Conservation (phyloP, 176 grass and related monocot species). For the Aegilops umbellulata region DNA sequence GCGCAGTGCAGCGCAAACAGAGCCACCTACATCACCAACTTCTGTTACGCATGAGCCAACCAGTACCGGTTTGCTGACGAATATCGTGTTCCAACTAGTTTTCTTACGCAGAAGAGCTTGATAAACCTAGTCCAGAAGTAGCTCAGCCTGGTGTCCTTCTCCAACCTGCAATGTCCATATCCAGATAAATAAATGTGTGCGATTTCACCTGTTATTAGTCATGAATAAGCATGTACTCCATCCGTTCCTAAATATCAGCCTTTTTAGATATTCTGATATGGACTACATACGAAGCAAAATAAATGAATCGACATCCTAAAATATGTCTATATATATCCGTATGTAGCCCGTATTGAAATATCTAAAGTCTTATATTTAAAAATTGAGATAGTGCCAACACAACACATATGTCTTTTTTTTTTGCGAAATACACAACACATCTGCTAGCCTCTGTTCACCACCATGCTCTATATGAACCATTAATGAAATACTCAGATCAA, state of each 20-base stretch:
- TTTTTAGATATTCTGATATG: no score
- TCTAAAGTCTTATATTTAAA: no score
- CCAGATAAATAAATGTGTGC: neutral
- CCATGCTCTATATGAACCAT: neutral
- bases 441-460: neutral
- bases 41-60: neutral
- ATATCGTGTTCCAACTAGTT: neutral
- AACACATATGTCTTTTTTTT: no score
- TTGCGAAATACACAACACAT: neutral
- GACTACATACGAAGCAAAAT: no score
- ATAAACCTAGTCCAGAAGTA: constrained; percentile 57
- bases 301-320: no score
- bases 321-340: no score
- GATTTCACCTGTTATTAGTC: neutral
- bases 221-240: neutral
- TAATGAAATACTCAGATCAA: neutral
- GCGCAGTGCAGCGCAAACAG: constrained; percentile 54
- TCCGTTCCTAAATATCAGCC: no score
- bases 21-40: constrained; percentile 33
- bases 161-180: constrained; percentile 33
- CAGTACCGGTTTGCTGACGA: neutral
- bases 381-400: neutral
- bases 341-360: no score
- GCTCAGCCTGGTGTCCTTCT: constrained; percentile 58
- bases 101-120: constrained; percentile 54